Base-by-base conservation (phyloP, 2,329 filamentous ascomycete genomes). In the Leptosphaerulina australis region DNA sequence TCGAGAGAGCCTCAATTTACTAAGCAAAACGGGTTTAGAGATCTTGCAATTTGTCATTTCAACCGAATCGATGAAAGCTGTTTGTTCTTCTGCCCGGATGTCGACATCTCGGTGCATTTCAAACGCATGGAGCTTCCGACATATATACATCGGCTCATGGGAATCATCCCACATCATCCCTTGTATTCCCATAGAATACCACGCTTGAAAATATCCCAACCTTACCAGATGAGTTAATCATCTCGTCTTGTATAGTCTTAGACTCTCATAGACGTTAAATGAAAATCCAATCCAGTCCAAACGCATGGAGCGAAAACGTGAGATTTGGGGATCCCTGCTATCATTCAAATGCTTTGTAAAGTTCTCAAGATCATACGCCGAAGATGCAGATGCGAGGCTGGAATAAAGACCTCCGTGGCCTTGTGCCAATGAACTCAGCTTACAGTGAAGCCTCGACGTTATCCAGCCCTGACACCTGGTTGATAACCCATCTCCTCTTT, bases 401-500 rank as follows among this genome's bases (percentile, higher is more conserved):
- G 24, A 25, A n/a, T n/a, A n/a, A 25, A 25, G 24, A 11, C 24
- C 24, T 25, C 6, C 24, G 6, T 15, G n/a, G n/a, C 4, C 2
- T 11, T 5, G 7, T 30, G 28, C 28, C 28, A 14, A 26, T 12
- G 15, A 2, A 12, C 3, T 14, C 8, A 17, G 17, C 11, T 30
- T 51, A 61, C 35, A 69, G 35, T 10, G 59, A 63, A 25, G 56
- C 53, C 40, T 73, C 71, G 18, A 70, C 59, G 33, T 62, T 50
- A 45, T 72, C 68, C 12, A 73, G 44, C 0, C 59, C 63, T 3
- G 60, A 65, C 5, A 73, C 69, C 46, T 71, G 68, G 25, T 66
- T 64, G 34, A 71, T 43, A 21, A 80, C 74, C 77, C 76, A 79
- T 15, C 66, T 61, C 59, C 76, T 75, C 71, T 79, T 80, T 65